phyloP scores from a whole-genome alignment of 208 protist genomes.

The Perkinsela sp. region DNA sequence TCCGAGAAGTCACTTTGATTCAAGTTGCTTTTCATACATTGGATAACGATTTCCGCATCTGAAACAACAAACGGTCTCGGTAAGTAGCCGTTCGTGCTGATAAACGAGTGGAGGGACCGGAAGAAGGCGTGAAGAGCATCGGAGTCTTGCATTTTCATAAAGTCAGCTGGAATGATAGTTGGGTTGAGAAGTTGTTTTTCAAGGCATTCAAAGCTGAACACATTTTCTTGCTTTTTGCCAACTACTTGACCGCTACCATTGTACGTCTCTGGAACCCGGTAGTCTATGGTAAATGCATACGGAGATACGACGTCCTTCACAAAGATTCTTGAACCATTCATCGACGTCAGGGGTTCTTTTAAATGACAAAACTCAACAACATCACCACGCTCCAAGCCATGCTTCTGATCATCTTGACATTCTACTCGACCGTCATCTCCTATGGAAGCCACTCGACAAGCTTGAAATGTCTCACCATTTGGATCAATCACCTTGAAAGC shows the following conservation, averaged over 20 bases:
- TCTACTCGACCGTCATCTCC: slow-evolving; percentile 26
- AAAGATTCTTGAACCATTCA: neutral
- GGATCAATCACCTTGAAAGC: slow-evolving; percentile 27
- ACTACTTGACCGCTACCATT: slow-evolving; percentile 35
- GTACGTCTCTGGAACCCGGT: neutral
- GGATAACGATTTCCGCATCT: slow-evolving; percentile 3
- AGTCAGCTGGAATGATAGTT: slow-evolving; percentile 29
- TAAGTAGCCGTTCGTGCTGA: slow-evolving; percentile 4
- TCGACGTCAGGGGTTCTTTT: slow-evolving; percentile 4
- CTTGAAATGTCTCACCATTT: slow-evolving; percentile 42
- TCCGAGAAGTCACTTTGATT: neutral
- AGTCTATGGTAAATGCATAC: slow-evolving; percentile 2
- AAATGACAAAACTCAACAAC: slow-evolving; percentile 45
- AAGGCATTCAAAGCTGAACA: slow-evolving; percentile 20
- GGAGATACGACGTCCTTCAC: neutral
- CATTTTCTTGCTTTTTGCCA: slow-evolving; percentile 41
- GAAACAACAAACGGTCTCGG: slow-evolving; percentile 5
- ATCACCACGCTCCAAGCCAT: slow-evolving; percentile 47
- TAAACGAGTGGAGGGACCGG: slow-evolving; percentile 16
- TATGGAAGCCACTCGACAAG: slow-evolving; percentile 37
- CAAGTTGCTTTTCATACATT: neutral
- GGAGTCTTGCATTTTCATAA: slow-evolving; percentile 27
- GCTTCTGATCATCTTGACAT: slow-evolving; percentile 46
- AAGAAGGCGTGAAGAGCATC: slow-evolving; percentile 38
- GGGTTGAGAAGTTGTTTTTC: slow-evolving; percentile 16